Evolutionary conservation across 2,329 filamentous ascomycete genomes (phyloP).

Genomic region (Blastomyces emzantsi): DNA sequence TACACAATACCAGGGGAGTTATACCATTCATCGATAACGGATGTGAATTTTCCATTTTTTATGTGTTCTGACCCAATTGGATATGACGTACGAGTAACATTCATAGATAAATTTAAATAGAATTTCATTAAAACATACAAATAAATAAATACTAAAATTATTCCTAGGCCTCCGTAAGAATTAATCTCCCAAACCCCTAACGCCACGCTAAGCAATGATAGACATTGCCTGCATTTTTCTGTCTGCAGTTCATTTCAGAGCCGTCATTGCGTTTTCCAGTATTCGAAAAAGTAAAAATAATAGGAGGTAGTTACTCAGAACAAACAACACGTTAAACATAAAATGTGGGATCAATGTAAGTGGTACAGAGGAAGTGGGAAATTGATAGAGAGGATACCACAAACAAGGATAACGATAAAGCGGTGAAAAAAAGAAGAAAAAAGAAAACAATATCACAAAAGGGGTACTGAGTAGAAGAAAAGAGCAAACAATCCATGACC

Average conservation of each 20-base stretch:
- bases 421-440: slow-evolving; percentile 11
- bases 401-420: slow-evolving; percentile 15
- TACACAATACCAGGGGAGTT: neutral
- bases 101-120: neutral
- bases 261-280: neutral
- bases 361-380: slow-evolving; percentile 13
- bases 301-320: neutral
- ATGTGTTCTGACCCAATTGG: slow-evolving; percentile 21
- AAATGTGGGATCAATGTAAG: slow-evolving; percentile 13
- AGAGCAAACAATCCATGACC: slow-evolving; percentile 7
- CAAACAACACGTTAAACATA: slow-evolving; percentile 11
- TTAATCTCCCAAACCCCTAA: neutral
- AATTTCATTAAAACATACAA: slow-evolving; percentile 9
- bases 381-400: slow-evolving; percentile 16
- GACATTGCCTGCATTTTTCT: neutral
- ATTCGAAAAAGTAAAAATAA: neutral
- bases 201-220: slow-evolving; percentile 12
- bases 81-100: neutral
- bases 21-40: neutral
- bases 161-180: neutral
- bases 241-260: neutral
- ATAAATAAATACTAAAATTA: slow-evolving; percentile 5
- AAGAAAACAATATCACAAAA: slow-evolving; percentile 10
- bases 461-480: slow-evolving; percentile 10
- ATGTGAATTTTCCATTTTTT: neutral